Percentiles rank a stretch among this genome's conserved stretches.
These are phyloP conservation scores for Lupinus albus DNA, from an alignment of 306 rosid genomes.

Conservation along the genomic window DNA sequence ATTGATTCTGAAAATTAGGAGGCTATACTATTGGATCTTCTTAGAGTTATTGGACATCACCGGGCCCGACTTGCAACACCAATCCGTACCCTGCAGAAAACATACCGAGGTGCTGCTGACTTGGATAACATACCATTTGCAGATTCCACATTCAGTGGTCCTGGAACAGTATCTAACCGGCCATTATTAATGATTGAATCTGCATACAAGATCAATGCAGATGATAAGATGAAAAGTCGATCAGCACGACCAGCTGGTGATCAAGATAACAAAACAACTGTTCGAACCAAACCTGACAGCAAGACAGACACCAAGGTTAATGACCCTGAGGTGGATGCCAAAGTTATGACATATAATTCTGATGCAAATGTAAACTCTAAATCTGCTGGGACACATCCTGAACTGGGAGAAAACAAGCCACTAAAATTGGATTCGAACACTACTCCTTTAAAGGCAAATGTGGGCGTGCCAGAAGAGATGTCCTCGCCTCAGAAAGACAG, in stretches of 20 bases:
- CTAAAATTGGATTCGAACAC: constrained; percentile 46
- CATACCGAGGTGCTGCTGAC: constrained; percentile 71
- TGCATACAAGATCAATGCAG: constrained; percentile 61
- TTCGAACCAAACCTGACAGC: constrained; percentile 49
- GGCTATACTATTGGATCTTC: constrained; percentile 87
- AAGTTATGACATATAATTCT: constrained; percentile 41
- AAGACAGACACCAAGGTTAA: constrained; percentile 49
- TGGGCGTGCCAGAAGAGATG: constrained; percentile 47
- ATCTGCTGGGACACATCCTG: constrained; percentile 44
- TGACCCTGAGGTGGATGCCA: constrained; percentile 52
- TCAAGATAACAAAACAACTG: constrained; percentile 58
- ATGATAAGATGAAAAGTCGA: constrained; percentile 64
- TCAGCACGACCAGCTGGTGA: constrained; percentile 57
- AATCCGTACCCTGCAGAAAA: constrained; percentile 85
- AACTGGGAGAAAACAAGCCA: constrained; percentile 45
- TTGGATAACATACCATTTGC: constrained; percentile 70
- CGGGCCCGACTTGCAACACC: constrained; percentile 97
- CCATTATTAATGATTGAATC: constrained; percentile 79
- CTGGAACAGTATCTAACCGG: constrained; percentile 60
- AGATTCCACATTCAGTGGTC: constrained; percentile 56
- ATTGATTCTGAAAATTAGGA: constrained; percentile 59
- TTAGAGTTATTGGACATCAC: constrained; percentile 92
- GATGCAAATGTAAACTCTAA: constrained; percentile 49
- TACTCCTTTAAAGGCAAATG: constrained; percentile 25
- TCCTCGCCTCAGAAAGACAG: constrained; percentile 41